Base-by-base conservation (phyloP, 768 basidiomycete genomes). In the Rhodotorula graminis region DNA sequence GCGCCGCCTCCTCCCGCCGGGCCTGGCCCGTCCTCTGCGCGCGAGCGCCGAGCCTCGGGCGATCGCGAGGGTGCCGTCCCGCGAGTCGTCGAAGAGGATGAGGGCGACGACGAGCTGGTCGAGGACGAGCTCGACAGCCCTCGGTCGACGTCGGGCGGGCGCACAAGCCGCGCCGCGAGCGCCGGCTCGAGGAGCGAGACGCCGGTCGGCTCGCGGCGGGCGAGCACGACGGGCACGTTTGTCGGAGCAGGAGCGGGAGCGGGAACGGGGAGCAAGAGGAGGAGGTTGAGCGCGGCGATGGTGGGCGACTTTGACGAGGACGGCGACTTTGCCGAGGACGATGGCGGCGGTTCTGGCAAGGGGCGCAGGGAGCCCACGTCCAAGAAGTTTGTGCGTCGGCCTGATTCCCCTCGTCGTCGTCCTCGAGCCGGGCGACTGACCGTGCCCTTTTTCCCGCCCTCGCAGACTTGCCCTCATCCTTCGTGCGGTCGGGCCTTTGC, bases 261-360 rank as follows among this genome's bases (percentile, higher is more conserved):
- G 55, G 89, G 88, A n/a, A n/a, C n/a, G 64, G 90, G 89, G 78
- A 84, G 23, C 87, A 64, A 31, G 75, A 71, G 58, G 68, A 65
- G 29, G 60, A 61, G 33, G 71, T 70, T 53, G 56, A 57, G 56
- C 33, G 19, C 29, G n/a, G n/a, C 47, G 25, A 37, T 37, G 37
- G 6, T 40, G 15, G 62, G 65, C 50, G 50, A 62, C 46, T 33
- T 31, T 9, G 37, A 56, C 31, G 33, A 57, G 46, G 50, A 63
- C n/a, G 46, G 6, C 46, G 46, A 64, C 37, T 33, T 33, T 37
- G 37, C 37, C 33, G 37, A 62, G 29, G 27, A 49, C 8, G 9
- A 40, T 1, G 37, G 29, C n/a, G 29, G 33, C 67, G 4, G 8
- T 0, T 9, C 27, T 0, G 44, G 56, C 55, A 31, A 27, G 25